These are phyloP conservation scores for Mrakia blollopis DNA, from an alignment of 768 basidiomycete genomes.

Conservation along the genomic window DNA sequence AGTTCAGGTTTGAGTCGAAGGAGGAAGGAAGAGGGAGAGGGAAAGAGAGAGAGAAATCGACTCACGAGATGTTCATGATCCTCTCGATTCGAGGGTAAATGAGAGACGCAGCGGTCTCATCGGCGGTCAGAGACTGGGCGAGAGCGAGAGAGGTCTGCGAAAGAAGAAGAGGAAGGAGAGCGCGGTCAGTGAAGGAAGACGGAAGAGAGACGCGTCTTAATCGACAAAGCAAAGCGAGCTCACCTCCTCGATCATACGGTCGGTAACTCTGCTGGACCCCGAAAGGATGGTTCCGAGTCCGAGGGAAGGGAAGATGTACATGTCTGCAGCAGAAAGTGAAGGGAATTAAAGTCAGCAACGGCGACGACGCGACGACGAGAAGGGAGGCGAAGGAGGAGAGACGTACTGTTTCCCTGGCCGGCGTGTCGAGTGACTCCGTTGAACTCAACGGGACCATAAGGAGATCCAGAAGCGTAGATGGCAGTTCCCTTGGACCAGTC, in stretches of 20 bases:
- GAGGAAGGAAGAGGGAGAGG: neutral
- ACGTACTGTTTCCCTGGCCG: constrained; percentile 88
- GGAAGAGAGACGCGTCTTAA: no score
- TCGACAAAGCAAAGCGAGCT: constrained; percentile 43
- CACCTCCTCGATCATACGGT: constrained; percentile 82
- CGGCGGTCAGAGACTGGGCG: constrained; percentile 62
- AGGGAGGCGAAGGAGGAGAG: constrained; percentile 74
- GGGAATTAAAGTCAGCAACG: neutral
- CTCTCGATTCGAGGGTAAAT: constrained; percentile 80
- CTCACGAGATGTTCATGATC: constrained; percentile 38
- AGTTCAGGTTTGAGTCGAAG: neutral
- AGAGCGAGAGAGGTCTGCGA: constrained; percentile 50
- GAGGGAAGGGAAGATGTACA: constrained; percentile 52
- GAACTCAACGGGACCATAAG: constrained; percentile 64
- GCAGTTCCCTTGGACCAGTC: constrained; percentile 56
- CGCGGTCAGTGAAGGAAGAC: no score
- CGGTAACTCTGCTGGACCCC: constrained; percentile 64
- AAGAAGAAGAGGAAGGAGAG: neutral
- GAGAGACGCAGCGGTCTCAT: constrained; percentile 62
- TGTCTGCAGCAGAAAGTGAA: constrained; percentile 5
- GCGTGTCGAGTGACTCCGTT: constrained; percentile 60
- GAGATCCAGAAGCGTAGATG: constrained; percentile 79
- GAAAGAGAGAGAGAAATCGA: neutral
- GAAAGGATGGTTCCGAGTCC: constrained; percentile 71
- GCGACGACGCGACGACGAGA: constrained; percentile 47